Evolutionary conservation across 257 asterid genomes (phyloP).

Genomic region (Scutellaria galericulata): DNA sequence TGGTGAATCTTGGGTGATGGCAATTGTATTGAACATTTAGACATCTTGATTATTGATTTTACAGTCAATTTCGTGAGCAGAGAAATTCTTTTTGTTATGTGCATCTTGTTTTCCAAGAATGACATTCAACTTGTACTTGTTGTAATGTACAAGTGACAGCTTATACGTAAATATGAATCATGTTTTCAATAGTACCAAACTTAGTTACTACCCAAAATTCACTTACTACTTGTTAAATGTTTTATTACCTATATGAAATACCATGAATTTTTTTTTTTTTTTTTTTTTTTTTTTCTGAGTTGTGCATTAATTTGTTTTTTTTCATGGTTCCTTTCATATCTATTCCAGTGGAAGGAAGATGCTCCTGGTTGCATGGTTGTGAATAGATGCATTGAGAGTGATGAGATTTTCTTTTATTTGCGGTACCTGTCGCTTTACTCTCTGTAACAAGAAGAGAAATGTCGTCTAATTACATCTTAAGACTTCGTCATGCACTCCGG

Average conservation of each 20-base stretch:
- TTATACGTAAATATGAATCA: neutral
- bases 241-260: neutral
- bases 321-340: slow-evolving; percentile 22
- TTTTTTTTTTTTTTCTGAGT: neutral
- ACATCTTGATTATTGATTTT: neutral
- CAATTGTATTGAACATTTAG: neutral
- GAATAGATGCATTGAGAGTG: slow-evolving; percentile 51
- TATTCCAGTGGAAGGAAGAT: slow-evolving; percentile 28
- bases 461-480: slow-evolving; percentile 61
- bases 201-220: neutral
- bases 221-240: neutral
- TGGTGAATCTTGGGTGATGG: neutral
- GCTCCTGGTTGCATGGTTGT: slow-evolving; percentile 28
- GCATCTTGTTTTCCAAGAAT: neutral
- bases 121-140: neutral
- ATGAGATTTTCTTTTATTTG: slow-evolving; percentile 52
- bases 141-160: slow-evolving; percentile 4
- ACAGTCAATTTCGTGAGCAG: neutral
- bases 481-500: slow-evolving; percentile 45
- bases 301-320: slow-evolving; percentile 31
- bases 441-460: slow-evolving; percentile 44
- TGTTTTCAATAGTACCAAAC: neutral
- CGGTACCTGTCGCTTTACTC: slow-evolving; percentile 39
- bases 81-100: neutral
- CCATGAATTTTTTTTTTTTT: neutral